phyloP scores from a whole-genome alignment of 768 basidiomycete species.

The Xanthoconium purpureum region DNA sequence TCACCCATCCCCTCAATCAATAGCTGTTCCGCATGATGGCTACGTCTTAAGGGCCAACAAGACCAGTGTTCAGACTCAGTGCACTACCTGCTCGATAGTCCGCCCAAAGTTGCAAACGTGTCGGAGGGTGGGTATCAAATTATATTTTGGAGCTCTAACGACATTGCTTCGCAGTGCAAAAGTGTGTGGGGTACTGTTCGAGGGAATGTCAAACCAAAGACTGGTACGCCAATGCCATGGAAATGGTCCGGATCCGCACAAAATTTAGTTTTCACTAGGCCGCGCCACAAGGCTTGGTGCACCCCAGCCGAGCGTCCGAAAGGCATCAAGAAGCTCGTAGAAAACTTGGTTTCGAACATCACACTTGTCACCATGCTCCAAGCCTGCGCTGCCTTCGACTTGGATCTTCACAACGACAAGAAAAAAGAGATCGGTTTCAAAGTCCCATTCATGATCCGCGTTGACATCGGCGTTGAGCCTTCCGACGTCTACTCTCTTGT shows the following conservation, averaged over 20 bases:
- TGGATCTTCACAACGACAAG: conserved; percentile 7
- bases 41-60: conserved; percentile 10
- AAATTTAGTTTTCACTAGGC: background rate
- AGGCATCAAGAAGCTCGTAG: conserved; percentile 12
- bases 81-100: conserved; percentile 13
- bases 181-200: conserved; percentile 22
- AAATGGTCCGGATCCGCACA: too few relatives aligned
- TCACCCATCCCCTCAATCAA: conserved; percentile 11
- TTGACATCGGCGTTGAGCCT: conserved; percentile 17
- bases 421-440: conserved; percentile 12
- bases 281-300: conserved; percentile 13
- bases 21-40: conserved; percentile 4
- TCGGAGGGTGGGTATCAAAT: conserved; percentile 1
- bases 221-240: conserved; percentile 3
- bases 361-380: conserved; percentile 5
- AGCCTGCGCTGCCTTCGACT: conserved; percentile 12
- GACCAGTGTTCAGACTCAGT: conserved; percentile 1
- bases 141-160: background rate
- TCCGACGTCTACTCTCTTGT: background rate
- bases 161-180: conserved; percentile 10
- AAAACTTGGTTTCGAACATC: conserved; percentile 7
- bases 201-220: conserved; percentile 21
- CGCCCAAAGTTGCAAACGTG: conserved; percentile 11
- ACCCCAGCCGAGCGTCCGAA: conserved; percentile 12
- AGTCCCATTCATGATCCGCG: conserved; percentile 12